Conservation (phyloP, 352 stramenopile species). For the Aphanomyces cochlioides region DNA sequence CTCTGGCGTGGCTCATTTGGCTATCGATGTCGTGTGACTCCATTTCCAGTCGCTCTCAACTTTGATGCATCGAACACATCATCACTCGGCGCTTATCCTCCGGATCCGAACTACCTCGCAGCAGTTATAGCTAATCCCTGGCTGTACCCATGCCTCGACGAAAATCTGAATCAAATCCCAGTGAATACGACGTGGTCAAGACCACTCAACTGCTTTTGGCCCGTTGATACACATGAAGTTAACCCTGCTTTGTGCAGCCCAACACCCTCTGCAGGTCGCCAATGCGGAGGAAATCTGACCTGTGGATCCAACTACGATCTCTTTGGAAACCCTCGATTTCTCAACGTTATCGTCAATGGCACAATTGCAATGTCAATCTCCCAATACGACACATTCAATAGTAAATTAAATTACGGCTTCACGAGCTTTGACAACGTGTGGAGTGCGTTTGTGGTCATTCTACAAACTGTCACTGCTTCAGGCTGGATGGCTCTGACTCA, state of each 20-base stretch:
- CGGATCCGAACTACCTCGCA: constrained; percentile 44
- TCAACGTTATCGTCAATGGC: constrained; percentile 28
- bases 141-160: constrained; percentile 40
- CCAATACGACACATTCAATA: constrained; percentile 52
- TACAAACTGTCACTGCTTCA: constrained; percentile 92
- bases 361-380: constrained; percentile 34
- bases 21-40: constrained; percentile 74
- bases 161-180: constrained; percentile 28
- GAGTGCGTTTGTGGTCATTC: constrained; percentile 88
- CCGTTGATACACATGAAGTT: constrained; percentile 73
- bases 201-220: constrained; percentile 89
- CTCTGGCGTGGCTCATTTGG: constrained; percentile 82
- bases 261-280: constrained; percentile 48
- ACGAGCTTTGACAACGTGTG: constrained; percentile 93
- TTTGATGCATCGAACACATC: constrained; percentile 29
- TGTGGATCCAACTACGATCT: constrained; percentile 71
- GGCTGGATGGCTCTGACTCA: constrained; percentile 93
- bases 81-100: constrained; percentile 42
- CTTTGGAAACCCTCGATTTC: constrained; percentile 66
- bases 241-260: constrained; percentile 55
- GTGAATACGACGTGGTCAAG: constrained; percentile 53
- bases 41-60: constrained; percentile 57
- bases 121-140: constrained; percentile 41
- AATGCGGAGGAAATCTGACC: constrained; percentile 39
- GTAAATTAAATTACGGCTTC: constrained; percentile 82